Evolutionary conservation across 1,284 basidiomycete species (phyloP), one percentile per base, ranked within the genome.

Genomic region (Cutaneotrichosporon sp.): DNA sequence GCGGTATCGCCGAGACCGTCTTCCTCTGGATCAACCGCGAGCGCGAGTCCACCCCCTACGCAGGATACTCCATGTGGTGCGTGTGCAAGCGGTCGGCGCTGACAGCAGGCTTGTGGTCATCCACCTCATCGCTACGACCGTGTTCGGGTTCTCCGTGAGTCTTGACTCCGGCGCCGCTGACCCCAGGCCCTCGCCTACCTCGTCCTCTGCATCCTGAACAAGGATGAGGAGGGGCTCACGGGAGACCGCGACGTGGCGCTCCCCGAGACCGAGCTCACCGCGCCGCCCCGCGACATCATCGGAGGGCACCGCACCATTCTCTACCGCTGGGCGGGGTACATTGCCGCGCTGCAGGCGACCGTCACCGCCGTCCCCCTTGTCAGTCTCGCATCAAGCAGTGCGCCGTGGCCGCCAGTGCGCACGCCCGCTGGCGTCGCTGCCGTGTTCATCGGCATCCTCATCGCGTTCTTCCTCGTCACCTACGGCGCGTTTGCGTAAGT

Each of bases 201-300:
- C 8, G 20, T 45, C n/a, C 43, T 45, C 43, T 9, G n/a, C 7
- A 9, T 45, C 43, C 6, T 1, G n/a, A 45, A 22, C 9, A 24
- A 20, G 2, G 43, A 45, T 24, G 43, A 45, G n/a, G 43, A 45
- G 22, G 43, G 43, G 9, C 43, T 45, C n/a, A 45, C 43, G 10
- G 43, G 43, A 7, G 43, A 45, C 9, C 10, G 43, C 20, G 43
- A 45, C 20, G n/a, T 45, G 6, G 20, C 20, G 4, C 43, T 45
- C 20, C 43, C 43, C n/a, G 43, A 45, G 20, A 14, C n/a, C 20
- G 43, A 45, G n/a, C 43, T 45, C 8, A 10, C n/a, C n/a, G 14
- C 43, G n/a, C n/a, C 43, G 43, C 43, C 43, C n/a, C 43, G 43
- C n/a, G 43, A 45, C 43, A n/a, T 45, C 43, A 45, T 45, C 43